Base-by-base conservation (phyloP, 2,329 filamentous ascomycete species). In the Xylariaceae sp. region DNA sequence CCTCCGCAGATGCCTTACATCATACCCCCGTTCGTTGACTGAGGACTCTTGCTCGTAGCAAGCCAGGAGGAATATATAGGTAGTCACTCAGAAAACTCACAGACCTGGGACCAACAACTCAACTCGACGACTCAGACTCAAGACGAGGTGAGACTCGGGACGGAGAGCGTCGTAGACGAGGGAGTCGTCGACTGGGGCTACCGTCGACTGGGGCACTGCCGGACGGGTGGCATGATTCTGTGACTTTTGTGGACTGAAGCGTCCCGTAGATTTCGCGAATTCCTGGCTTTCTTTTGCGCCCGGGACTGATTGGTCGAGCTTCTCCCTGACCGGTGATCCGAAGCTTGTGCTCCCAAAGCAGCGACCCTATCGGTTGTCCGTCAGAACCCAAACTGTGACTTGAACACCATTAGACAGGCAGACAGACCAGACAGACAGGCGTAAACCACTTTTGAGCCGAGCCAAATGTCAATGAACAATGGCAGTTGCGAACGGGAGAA, bases 281-380 rank as follows among this genome's bases (percentile, higher is more conserved):
- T 51, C 13, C 23, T n/a, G 10, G 49, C 4, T 35, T 35, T 35
- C 30, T 51, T 35, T 51, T 51, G 49, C 49, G 49, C 49, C 23
- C 49, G 15, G 13, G 23, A 13, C 30, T 51, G 49, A 51, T 51
- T 51, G 49, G 49, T 23, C 49, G 30, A 30, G 23, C 23, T n/a
- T 51, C 13, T 10, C 4, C 11, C 6, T 30, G 23, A 51, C 30
- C 49, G 30, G 49, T 51, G 49, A 34, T 51, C 49, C 49, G 49
- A 51, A 51, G 49, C 49, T 35, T 51, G 49, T 51, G 18, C 49
- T 51, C 30, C 49, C 49, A 34, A 34, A 51, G 49, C 49, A 51
- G 49, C 23, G 49, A 51, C 23, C 49, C 30, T 51, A 51, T 51
- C 49, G 23, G 49, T 51, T 51, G 49, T 15, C 23, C 23, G 30